A percentile compares a stretch with the other conserved stretches of the same genome.
phyloP scores from a whole-genome alignment of 768 basidiomycete genomes.

The Hygrocybe punicea region DNA sequence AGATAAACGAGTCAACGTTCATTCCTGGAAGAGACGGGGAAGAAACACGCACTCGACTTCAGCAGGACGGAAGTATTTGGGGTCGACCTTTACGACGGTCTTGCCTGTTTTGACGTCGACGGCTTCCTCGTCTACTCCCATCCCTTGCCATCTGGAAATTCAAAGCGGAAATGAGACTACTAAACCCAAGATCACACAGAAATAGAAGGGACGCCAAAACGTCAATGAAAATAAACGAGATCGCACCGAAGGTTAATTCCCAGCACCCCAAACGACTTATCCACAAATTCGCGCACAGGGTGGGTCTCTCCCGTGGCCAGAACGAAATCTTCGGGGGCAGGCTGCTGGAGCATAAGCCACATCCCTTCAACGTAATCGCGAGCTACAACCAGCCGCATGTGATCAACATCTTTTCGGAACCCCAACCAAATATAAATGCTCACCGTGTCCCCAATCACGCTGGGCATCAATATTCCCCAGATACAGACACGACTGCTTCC shows the following conservation, averaged over 20 bases:
- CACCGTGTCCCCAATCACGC: constrained; percentile 98
- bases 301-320: constrained; percentile 97
- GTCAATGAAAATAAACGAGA: too few species aligned
- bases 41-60: constrained; percentile 78
- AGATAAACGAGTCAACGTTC: not conserved
- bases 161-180: too few species aligned
- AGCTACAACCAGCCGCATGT: constrained; percentile 45
- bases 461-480: constrained; percentile 92
- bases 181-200: too few species aligned
- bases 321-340: constrained; percentile 80
- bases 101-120: constrained; percentile 65
- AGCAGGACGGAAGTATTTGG: constrained; percentile 89
- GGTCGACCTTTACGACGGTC: constrained; percentile 79
- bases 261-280: constrained; percentile 74
- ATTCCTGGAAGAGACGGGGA: not conserved
- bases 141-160: constrained; percentile 65
- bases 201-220: too few species aligned
- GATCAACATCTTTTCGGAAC: not conserved
- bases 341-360: constrained; percentile 96
- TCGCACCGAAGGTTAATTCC: constrained; percentile 63
- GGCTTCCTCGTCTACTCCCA: constrained; percentile 74
- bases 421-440: constrained; percentile 20
- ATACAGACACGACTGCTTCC: constrained; percentile 87
- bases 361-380: constrained; percentile 94
- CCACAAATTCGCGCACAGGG: constrained; percentile 87